Conservation (phyloP, 352 stramenopile genomes). For the Pythium graminicola region DNA sequence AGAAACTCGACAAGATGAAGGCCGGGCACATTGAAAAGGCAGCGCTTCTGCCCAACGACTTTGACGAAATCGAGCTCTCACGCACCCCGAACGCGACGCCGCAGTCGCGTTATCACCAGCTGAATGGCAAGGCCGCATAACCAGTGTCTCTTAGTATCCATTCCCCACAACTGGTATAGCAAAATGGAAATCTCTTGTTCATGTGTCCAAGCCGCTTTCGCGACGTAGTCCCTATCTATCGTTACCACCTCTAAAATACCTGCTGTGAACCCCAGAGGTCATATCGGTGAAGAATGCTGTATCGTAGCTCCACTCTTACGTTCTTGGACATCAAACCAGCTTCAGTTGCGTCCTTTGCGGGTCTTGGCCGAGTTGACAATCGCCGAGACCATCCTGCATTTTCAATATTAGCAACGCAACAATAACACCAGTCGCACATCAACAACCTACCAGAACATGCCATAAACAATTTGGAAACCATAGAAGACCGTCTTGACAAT, state of each 20-base stretch:
- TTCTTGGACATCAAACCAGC: neutral
- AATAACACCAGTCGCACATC: too few species aligned
- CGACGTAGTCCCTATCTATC: too few species aligned
- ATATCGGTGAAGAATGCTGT: too few species aligned
- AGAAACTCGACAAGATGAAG: slow-evolving; percentile 35
- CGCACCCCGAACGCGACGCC: slow-evolving; percentile 12
- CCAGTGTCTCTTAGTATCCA: neutral
- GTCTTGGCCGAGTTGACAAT: slow-evolving; percentile 65
- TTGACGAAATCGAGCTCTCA: slow-evolving; percentile 21
- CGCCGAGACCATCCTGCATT: slow-evolving; percentile 72
- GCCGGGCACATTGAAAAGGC: slow-evolving; percentile 15
- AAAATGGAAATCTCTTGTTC: slow-evolving; percentile 4
- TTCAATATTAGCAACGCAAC: neutral
- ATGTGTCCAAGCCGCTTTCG: too few species aligned
- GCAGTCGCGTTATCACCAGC: slow-evolving; percentile 14
- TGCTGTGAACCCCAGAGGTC: too few species aligned
- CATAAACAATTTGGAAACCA: slow-evolving; percentile 83
- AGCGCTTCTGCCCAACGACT: slow-evolving; percentile 10
- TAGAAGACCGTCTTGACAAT: slow-evolving; percentile 86
- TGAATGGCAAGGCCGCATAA: slow-evolving; percentile 13
- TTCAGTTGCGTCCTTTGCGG: slow-evolving; percentile 27
- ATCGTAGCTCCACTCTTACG: too few species aligned
- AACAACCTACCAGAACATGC: slow-evolving; percentile 78
- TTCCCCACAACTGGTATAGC: neutral
- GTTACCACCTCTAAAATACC: too few species aligned